Evolutionary conservation across 2,329 filamentous ascomycete species (phyloP), one percentile per base, ranked within the genome.

Genomic region (Fusarium oligoseptatum): DNA sequence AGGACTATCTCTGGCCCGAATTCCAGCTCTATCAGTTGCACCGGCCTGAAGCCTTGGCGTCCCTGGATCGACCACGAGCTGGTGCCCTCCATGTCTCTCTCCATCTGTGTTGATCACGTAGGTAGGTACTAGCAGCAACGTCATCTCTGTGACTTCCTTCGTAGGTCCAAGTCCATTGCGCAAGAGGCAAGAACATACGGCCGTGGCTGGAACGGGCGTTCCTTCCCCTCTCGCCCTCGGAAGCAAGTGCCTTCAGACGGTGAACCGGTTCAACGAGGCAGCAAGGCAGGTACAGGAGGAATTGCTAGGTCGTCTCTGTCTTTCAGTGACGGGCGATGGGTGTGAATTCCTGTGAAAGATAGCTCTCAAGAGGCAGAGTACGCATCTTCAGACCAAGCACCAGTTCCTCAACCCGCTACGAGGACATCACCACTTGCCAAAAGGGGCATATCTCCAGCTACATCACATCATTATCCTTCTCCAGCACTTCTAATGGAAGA

Each of bases 11-110:
- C 17, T 43, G 32, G 45, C 45, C 41, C 50, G 48, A 74, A 72
- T 74, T 74, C 71, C 71, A 72, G 45, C 32, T 52, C 48, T 34
- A 43, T 64, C 48, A 45, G 41, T 45, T 61, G 14, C 12, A 15
- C 48, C 48, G n/a, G 12, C 39, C 34, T 43, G 27, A 37, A 60
- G 27, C 22, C 57, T 68, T 45, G 56, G 43, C 67, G 41, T 61
- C 56, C 22, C 60, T 29, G 1, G n/a, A 32, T 50, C 36, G 27
- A 27, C 29, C n/a, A 34, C 15, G n/a, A 29, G 11, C 34, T 45
- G 34, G 12, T 34, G 34, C 65, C 64, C 41, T n/a, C n/a, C n/a
- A n/a, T n/a, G 48, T 55, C 20, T 36, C 36, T 63, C 43, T 32
- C 71, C 65, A 65, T 50, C 45, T 24, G 8, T 32, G 50, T 60